Conservation (phyloP, 495 filamentous ascomycete genomes). For the Podospora anserina region DNA sequence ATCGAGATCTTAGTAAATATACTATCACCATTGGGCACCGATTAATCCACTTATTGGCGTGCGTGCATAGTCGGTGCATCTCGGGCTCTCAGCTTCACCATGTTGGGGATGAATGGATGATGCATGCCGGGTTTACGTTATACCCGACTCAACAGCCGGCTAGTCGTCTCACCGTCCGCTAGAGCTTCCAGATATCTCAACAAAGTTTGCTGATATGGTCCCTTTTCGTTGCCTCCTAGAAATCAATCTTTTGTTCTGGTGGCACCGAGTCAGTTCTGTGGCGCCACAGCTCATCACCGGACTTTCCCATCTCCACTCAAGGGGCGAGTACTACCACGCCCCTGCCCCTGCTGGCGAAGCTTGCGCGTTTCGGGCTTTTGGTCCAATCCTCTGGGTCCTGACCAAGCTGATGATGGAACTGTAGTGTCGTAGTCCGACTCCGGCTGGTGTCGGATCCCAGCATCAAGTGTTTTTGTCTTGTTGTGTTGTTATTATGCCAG, state of each 20-base stretch:
- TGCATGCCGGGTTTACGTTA: neutral
- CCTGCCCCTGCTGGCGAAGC: neutral
- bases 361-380: neutral
- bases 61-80: neutral
- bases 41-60: neutral
- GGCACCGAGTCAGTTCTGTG: neutral
- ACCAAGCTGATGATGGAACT: neutral
- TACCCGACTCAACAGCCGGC: neutral
- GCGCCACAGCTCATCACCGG: neutral
- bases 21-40: neutral
- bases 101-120: neutral
- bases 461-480: neutral
- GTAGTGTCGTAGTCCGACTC: slow-evolving; percentile 1
- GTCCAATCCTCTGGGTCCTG: neutral
- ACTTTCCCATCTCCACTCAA: neutral
- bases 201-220: neutral
- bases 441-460: neutral
- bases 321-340: neutral
- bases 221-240: neutral
- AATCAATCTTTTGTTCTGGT: neutral
- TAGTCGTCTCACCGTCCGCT: neutral
- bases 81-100: neutral
- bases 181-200: neutral
- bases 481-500: too few species aligned
- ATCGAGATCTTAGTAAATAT: neutral